These are phyloP conservation scores for Hypoxylon lenormandii DNA, from an alignment of 495 filamentous ascomycete species.

Conservation along the genomic window DNA sequence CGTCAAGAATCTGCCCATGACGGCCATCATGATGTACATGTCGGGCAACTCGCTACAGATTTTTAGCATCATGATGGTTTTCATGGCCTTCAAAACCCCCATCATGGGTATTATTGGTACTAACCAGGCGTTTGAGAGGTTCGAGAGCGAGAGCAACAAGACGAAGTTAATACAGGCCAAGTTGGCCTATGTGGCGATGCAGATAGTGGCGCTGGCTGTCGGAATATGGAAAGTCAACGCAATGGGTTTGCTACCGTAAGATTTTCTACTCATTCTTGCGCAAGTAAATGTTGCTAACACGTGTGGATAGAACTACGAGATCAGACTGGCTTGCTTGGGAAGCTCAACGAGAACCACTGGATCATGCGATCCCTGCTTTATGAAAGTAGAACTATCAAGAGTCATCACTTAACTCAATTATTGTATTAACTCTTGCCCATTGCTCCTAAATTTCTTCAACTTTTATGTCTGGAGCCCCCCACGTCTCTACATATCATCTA, in stretches of 20 bases:
- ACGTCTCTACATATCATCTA: neutral
- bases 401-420: slow-evolving; percentile 1
- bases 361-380: slow-evolving; percentile 73
- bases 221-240: slow-evolving; percentile 97
- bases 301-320: slow-evolving; percentile 77
- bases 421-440: neutral
- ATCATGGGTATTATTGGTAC: slow-evolving; percentile 83
- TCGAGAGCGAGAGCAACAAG: slow-evolving; percentile 85
- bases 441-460: neutral
- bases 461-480: neutral
- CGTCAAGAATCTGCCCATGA: slow-evolving; percentile 96
- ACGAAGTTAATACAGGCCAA: slow-evolving; percentile 81
- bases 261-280: slow-evolving; percentile 34
- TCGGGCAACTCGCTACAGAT: slow-evolving; percentile 98
- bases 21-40: slow-evolving; percentile 99
- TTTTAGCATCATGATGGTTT: slow-evolving; percentile 99
- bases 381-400: slow-evolving; percentile 38
- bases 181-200: slow-evolving; percentile 85
- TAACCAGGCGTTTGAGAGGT: slow-evolving; percentile 82
- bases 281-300: slow-evolving; percentile 40
- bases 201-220: slow-evolving; percentile 81
- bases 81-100: slow-evolving; percentile 97
- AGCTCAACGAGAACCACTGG: slow-evolving; percentile 77
- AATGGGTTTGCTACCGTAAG: slow-evolving; percentile 94
- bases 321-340: slow-evolving; percentile 98